Conservation (phyloP, 306 rosid genomes). For the Fragaria iinumae region DNA sequence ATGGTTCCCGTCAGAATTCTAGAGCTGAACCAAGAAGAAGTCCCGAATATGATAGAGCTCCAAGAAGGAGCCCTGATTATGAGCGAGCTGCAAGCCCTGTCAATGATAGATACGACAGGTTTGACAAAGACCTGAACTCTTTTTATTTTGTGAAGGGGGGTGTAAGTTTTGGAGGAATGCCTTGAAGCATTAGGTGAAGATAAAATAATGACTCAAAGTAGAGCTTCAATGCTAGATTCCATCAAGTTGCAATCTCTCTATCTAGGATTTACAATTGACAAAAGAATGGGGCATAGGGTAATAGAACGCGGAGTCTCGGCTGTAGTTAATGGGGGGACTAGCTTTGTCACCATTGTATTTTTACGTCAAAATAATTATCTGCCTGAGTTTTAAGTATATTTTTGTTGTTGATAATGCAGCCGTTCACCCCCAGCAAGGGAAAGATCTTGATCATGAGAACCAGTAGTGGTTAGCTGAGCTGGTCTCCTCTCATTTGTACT, state of each 20-base stretch:
- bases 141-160: neutral
- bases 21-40: constrained; percentile 63
- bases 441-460: constrained; percentile 47
- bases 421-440: constrained; percentile 60
- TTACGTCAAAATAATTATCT: neutral
- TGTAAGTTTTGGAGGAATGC: neutral
- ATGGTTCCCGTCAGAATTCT: constrained; percentile 60
- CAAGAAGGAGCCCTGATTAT: constrained; percentile 59
- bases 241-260: neutral
- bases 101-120: constrained; percentile 68
- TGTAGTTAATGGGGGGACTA: too few relatives aligned
- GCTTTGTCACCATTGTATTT: neutral
- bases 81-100: constrained; percentile 18
- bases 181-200: neutral
- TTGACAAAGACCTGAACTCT: neutral
- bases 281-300: too few relatives aligned
- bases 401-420: constrained; percentile 41
- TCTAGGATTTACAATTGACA: neutral
- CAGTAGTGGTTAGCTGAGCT: constrained; percentile 33
- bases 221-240: neutral
- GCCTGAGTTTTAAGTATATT: constrained; percentile 7
- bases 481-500: constrained; percentile 24
- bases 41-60: constrained; percentile 55
- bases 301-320: too few relatives aligned
- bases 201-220: neutral